Conservation (phyloP, 1,284 basidiomycete species). For the Athelia sp. region DNA sequence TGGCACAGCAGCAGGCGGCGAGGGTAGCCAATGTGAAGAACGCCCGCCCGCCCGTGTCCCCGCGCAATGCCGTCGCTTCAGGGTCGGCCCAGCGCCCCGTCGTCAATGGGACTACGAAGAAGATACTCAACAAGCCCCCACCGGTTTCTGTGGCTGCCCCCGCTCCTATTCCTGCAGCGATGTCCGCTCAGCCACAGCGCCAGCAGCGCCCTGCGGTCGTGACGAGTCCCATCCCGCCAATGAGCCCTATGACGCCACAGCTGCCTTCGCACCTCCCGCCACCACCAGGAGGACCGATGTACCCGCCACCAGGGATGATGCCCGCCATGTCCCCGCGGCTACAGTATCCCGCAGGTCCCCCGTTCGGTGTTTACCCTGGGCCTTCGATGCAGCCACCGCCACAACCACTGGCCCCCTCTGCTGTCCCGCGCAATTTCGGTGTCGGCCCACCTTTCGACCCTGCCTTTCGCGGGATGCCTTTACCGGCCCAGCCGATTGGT, state of each 20-base stretch:
- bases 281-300: conserved; percentile 32
- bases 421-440: conserved; percentile 46
- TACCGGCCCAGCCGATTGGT: conserved; percentile 50
- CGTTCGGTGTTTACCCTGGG: conserved; percentile 44
- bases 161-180: conserved; percentile 22
- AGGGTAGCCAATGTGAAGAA: conserved; percentile 24
- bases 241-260: conserved; percentile 14
- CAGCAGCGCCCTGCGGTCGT: conserved; percentile 25
- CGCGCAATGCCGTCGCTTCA: conserved; percentile 48
- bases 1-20: conserved; percentile 33
- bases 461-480: conserved; percentile 34
- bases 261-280: not conserved
- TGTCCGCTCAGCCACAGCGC: conserved; percentile 24
- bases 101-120: conserved; percentile 43
- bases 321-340: conserved; percentile 44
- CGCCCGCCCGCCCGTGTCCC: conserved; percentile 41
- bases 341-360: conserved; percentile 38
- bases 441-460: conserved; percentile 45
- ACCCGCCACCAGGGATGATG: conserved; percentile 41
- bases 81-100: conserved; percentile 31
- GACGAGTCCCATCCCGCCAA: conserved; percentile 26
- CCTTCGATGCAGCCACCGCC: conserved; percentile 37
- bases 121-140: conserved; percentile 40
- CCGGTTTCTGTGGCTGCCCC: conserved; percentile 21
- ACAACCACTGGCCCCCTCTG: conserved; percentile 44